A percentile compares a stretch with the other conserved stretches of the same genome.
phyloP scores from a whole-genome alignment of 164 flowering plant genomes.

The Berberis thunbergii region DNA sequence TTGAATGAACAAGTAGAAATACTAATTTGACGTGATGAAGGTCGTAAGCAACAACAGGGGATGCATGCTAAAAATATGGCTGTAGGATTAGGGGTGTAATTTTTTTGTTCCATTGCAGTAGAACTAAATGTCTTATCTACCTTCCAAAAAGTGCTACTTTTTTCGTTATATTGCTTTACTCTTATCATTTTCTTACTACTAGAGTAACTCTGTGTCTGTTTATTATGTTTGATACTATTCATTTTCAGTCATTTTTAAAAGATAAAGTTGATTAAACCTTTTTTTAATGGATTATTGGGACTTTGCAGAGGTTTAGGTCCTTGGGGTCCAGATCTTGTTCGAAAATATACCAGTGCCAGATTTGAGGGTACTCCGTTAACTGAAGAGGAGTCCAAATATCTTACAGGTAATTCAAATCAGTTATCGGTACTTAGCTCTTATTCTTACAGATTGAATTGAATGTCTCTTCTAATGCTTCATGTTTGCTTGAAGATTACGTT shows the following conservation, averaged over 20 bases:
- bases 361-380: conserved; percentile 51
- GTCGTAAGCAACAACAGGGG: too few relatives aligned
- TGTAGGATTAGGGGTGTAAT: too few relatives aligned
- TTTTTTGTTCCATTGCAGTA: too few relatives aligned
- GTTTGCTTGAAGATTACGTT: conserved; percentile 47
- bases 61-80: too few relatives aligned
- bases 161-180: too few relatives aligned
- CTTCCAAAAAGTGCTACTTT: too few relatives aligned
- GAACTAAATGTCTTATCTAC: too few relatives aligned
- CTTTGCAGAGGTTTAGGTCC: conserved; percentile 87
- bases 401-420: conserved; percentile 44
- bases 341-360: conserved; percentile 58
- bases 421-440: not conserved
- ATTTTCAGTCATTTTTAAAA: conserved; percentile 1
- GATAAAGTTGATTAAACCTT: not conserved
- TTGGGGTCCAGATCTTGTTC: conserved; percentile 79
- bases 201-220: not conserved
- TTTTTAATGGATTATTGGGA: not conserved
- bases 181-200: too few relatives aligned
- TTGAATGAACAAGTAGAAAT: too few relatives aligned
- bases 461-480: conserved; percentile 11
- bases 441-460: not conserved
- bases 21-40: too few relatives aligned
- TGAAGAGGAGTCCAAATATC: conserved; percentile 56
- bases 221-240: not conserved